phyloP scores from a whole-genome alignment of 2,329 filamentous ascomycete species.

The Fusarium scirpi region DNA sequence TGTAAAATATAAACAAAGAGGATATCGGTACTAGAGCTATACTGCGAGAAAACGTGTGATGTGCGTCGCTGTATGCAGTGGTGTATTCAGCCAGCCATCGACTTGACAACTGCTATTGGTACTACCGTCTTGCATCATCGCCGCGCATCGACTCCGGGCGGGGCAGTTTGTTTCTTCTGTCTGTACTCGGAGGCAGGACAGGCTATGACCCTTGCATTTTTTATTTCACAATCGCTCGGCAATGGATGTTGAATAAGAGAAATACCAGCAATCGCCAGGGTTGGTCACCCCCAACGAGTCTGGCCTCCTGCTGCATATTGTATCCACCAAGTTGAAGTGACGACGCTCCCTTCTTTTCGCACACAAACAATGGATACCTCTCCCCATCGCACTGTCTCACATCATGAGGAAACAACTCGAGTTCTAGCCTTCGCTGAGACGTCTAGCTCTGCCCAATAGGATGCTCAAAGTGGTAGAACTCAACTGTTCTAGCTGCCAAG shows the following conservation, averaged over 20 bases:
- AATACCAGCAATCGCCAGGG: constrained; percentile 9
- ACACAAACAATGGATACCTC: neutral
- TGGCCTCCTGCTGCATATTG: constrained; percentile 22
- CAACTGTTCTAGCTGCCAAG: constrained; percentile 14
- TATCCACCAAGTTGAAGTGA: constrained; percentile 26
- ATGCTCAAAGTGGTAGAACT: constrained; percentile 7
- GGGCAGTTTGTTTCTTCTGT: constrained; percentile 27
- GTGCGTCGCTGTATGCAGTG: neutral
- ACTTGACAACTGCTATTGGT: constrained; percentile 3
- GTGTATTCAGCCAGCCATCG: constrained; percentile 28
- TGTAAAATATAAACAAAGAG: neutral
- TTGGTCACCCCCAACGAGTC: constrained; percentile 22
- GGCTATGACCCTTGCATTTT: constrained; percentile 26
- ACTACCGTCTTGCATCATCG: constrained; percentile 32
- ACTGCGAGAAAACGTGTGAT: neutral
- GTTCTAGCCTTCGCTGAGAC: constrained; percentile 26
- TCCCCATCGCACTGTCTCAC: constrained; percentile 30
- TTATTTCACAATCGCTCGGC: constrained; percentile 2
- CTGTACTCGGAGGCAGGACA: constrained; percentile 8
- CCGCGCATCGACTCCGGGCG: constrained; percentile 20
- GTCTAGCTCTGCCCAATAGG: constrained; percentile 28
- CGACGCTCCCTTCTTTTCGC: constrained; percentile 3
- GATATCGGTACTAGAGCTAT: neutral
- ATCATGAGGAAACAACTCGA: constrained; percentile 33
- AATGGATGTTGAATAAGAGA: constrained; percentile 11